Base-by-base conservation (phyloP, 208 protist species). In the Trypanosomatidae sp. region DNA sequence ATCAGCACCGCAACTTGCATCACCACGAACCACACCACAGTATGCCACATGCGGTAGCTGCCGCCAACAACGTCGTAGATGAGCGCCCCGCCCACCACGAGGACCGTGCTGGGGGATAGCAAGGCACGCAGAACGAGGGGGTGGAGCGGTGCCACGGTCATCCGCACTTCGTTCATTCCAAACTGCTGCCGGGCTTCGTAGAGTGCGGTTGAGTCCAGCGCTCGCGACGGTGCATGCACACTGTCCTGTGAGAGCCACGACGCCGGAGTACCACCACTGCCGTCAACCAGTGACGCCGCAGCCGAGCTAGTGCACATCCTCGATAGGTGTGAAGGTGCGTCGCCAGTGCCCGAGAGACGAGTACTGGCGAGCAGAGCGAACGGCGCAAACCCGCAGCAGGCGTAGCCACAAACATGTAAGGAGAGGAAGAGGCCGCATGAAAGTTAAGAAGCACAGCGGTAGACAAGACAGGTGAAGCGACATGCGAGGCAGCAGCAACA, bases 121-220 rank as follows among this genome's bases (percentile, higher is more conserved):
- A 76, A 6, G 0, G 28, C 19, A 41, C 39, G 68, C n/a, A 44
- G 33, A 15, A 72, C 19, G 19, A 62, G 49, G 55, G 5, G 8
- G 15, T 41, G 33, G n/a, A 50, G 46, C 41, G 69, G 30, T 7
- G 43, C 2, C 10, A 53, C 28, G 41, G 64, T 25, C 30, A 30
- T 52, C 0, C 39, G 47, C 33, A 80, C 22, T 13, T 58, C 74
- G 47, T 79, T 79, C 44, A 49, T 59, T 53, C 75, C 75, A 46
- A 49, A 75, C 28, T 30, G 47, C 2, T 49, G 36, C 15, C 70
- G 69, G 0, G 69, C 69, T 19, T 52, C 30, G 66, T 67, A 66
- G 28, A 76, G 41, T 5, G 76, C 66, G 2, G 70, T 50, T n/a
- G 76, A 71, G 76, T 76, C 58, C 41, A 80, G 55, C 4, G 65